Percentiles rank a stretch among this genome's conserved stretches.
Conservation (phyloP, 495 filamentous ascomycete genomes). For the Parathielavia appendiculata region DNA sequence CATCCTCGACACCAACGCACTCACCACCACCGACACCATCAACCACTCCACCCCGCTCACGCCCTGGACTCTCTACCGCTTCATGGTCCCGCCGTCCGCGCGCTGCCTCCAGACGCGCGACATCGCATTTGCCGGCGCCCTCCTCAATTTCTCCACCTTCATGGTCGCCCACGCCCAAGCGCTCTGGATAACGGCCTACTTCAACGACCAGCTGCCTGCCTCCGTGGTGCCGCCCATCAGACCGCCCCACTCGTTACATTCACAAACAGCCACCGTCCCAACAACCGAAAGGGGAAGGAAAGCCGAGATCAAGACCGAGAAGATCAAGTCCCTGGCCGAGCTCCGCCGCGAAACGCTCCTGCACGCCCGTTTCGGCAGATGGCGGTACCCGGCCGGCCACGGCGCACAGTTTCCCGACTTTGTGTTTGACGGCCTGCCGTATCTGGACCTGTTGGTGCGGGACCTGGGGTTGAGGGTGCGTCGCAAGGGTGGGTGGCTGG, state of each 20-base stretch:
- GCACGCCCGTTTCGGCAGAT: conserved; percentile 61
- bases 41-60: conserved; percentile 36
- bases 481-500: conserved; percentile 43
- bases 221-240: conserved; percentile 17
- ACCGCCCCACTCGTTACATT: neutral
- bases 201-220: conserved; percentile 37
- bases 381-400: conserved; percentile 62
- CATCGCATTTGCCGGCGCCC: conserved; percentile 61
- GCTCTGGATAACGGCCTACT: conserved; percentile 66
- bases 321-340: conserved; percentile 24
- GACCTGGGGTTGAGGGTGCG: conserved; percentile 56
- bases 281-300: neutral
- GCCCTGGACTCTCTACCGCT: conserved; percentile 55
- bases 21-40: conserved; percentile 31
- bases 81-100: conserved; percentile 60
- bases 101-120: conserved; percentile 49
- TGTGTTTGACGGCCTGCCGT: conserved; percentile 73
- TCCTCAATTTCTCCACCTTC: conserved; percentile 59
- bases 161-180: conserved; percentile 62
- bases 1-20: conserved; percentile 37
- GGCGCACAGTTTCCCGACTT: conserved; percentile 63
- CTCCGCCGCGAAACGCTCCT: conserved; percentile 55
- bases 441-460: conserved; percentile 62
- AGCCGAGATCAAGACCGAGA: neutral
- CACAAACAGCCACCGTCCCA: neutral